Conservation (phyloP, 768 basidiomycete species). For the Suillus sp. region DNA sequence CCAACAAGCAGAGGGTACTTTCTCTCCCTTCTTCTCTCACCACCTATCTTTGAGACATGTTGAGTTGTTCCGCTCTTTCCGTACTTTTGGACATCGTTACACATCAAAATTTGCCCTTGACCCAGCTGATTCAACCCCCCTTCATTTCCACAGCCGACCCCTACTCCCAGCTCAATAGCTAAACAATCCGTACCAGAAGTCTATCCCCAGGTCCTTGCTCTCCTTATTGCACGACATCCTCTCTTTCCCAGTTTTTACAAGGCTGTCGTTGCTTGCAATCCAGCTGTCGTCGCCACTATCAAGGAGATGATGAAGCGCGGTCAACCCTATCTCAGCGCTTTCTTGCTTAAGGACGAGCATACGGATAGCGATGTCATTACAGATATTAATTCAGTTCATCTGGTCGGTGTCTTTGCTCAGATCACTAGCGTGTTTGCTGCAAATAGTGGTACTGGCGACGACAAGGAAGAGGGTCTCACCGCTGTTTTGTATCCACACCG, state of each 20-base stretch:
- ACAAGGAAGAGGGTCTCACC: conserved; percentile 88
- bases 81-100: no score
- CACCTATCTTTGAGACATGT: no score
- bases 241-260: conserved; percentile 99
- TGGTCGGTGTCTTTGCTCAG: conserved; percentile 95
- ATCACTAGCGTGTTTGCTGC: conserved; percentile 91
- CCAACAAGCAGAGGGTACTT: no score
- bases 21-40: no score
- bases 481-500: conserved; percentile 94
- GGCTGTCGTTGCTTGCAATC: conserved; percentile 91
- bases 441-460: conserved; percentile 50
- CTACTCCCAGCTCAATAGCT: conserved; percentile 59
- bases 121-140: no score
- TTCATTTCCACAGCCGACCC: conserved; percentile 38
- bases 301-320: conserved; percentile 97
- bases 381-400: conserved; percentile 83
- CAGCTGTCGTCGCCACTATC: conserved; percentile 88
- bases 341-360: conserved; percentile 92
- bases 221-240: conserved; percentile 93
- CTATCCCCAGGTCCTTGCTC: conserved; percentile 92
- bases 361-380: conserved; percentile 92
- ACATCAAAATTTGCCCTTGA: no score
- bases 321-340: conserved; percentile 96
- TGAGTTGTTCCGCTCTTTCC: no score
- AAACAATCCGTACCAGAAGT: conserved; percentile 87